A percentile compares a stretch with the other conserved stretches of the same genome.
Evolutionary conservation across 768 basidiomycete genomes (phyloP).

Genomic region (Artomyces pyxidatus): DNA sequence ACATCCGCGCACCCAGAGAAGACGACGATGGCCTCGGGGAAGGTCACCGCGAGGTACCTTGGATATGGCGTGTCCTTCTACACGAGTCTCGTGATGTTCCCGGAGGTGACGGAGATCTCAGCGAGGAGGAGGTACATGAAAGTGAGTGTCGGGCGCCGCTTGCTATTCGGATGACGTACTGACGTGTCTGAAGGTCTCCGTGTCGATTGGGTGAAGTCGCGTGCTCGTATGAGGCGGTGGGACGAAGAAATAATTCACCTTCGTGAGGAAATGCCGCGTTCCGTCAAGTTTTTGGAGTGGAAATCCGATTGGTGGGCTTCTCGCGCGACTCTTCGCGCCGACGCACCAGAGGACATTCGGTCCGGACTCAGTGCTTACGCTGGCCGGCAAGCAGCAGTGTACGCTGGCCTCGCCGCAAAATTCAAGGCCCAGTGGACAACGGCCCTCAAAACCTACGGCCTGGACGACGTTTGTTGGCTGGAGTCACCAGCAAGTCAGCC

Average conservation of each 20-base stretch:
- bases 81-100: not conserved
- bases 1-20: not conserved
- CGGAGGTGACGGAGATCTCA: not conserved
- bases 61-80: slow-evolving; percentile 3
- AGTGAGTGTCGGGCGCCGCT: not conserved
- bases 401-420: not conserved
- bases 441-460: not conserved
- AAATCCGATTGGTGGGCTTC: not conserved
- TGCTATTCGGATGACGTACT: not conserved
- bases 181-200: not conserved
- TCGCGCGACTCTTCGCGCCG: not conserved
- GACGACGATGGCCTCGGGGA: not conserved
- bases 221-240: not conserved
- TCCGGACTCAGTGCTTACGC: not conserved
- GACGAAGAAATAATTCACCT: not conserved
- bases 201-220: not conserved
- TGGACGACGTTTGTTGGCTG: not conserved
- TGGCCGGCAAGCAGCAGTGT: not conserved
- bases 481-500: not conserved
- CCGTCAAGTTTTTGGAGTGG: not conserved
- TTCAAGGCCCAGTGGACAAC: not conserved
- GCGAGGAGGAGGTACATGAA: not conserved
- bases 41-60: not conserved
- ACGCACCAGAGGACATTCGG: not conserved
- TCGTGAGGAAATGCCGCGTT: not conserved